Evolutionary conservation across 768 basidiomycete species (phyloP), one percentile per base, ranked within the genome.

Genomic region (Antrodiella citrinella): DNA sequence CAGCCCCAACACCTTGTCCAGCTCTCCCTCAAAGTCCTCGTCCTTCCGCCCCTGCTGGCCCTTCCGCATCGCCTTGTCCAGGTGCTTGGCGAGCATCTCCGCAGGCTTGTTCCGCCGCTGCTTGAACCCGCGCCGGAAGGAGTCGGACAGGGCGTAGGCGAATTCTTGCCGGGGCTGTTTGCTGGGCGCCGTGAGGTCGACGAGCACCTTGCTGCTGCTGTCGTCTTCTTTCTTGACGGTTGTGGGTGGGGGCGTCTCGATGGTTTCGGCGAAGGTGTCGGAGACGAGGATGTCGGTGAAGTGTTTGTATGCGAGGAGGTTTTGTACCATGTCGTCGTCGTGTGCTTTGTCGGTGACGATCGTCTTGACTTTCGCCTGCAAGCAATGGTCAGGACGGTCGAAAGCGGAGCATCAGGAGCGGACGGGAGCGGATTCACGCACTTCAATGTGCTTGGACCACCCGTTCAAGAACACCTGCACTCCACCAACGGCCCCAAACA

Each of bases 71-170:
- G 84, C 78, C 44, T 74, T 76, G 66, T 98, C 94, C 44, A 98
- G 72, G 63, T 91, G 80, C 62, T 88, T 91, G 13, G 96, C 96
- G 48, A 94, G 85, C 80, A 92, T 83, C 66, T 95, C 92, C 0
- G 93, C 91, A 4, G 91, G 91, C 60, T 89, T 92, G 60, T 81
- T 84, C 23, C 82, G 76, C 40, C 85, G 78, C 2, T 77, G 73
- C 62, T 82, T 83, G 71, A 93, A 92, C 20, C 85, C 89, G 23
- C 59, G 68, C 2, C 74, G 65, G 65, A 94, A 93, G 0, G 85
- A 85, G 49, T 89, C 85, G 1, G 70, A 70, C 10, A 86, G 69
- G 1, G 86, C 85, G 52, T 89, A 85, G 3, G 69, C 56, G 61
- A 88, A 88, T 3, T 79, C 74, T 45, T 72, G 64, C 60, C 81